Evolutionary conservation across 2,329 filamentous ascomycete genomes (phyloP), one percentile per base, ranked within the genome.

Genomic region (Fusarium marasasianum): DNA sequence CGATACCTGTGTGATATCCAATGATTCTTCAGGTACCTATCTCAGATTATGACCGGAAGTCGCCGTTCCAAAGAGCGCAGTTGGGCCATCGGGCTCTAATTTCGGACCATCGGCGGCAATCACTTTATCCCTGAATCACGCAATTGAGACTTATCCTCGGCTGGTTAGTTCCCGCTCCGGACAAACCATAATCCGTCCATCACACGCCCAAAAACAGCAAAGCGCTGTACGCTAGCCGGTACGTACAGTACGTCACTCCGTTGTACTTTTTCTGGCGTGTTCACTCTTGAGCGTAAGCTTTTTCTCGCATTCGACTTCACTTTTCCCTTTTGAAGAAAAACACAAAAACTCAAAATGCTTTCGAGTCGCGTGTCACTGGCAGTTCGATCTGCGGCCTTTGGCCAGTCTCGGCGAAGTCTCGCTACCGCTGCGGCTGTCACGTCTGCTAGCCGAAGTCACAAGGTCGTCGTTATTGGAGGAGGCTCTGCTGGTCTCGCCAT

Each of bases 391-490:
- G 69, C 69, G 15, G 65, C 62, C 33, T 13, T 51, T 12, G 22
- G 54, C 24, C 67, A 71, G 14, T n/a, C 41, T 24, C 53, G 62
- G 12, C 24, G 62, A 10, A 54, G 74, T 26, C 50, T 76, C 37
- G 59, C 71, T 26, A 74, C 72, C 35, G 72, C 64, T 15, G 72
- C 72, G 4, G 55, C 71, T 4, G 71, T 73, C 2, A 44, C 56
- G 3, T 20, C 71, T 8, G 76, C 80, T 22, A 78, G 64, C 20
- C 57, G 72, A n/a, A 77, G 58, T 72, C 91, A 93, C 84, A 91
- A 87, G 77, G 85, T 93, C 22, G 90, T 93, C 18, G 87, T 94
- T 5, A 84, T 94, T 35, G 92, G 92, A 56, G 91, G 88, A 59
- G 92, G 92, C 38, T 85, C 89, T 18, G 92, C 91, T 43, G 92